Base-by-base conservation (phyloP, 2,329 filamentous ascomycete species). In the Teratosphaeria destructans region DNA sequence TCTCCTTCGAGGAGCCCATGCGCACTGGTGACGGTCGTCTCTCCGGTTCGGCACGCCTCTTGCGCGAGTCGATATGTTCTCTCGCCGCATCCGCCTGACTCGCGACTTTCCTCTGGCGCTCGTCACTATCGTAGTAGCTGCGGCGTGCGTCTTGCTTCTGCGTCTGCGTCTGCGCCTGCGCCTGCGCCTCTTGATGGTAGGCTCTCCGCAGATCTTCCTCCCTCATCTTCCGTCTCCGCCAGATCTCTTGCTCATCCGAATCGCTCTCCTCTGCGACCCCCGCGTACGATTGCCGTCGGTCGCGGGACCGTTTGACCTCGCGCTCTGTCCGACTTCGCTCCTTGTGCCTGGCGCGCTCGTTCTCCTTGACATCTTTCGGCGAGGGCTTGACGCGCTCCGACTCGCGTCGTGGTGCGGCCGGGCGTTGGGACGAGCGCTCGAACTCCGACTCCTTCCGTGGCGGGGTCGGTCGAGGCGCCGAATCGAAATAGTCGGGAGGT, bases 251-350 rank as follows among this genome's bases (percentile, higher is more conserved):
- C 37, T 67, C 64, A 47, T 70, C 68, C 2, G 63, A 63, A 29
- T 67, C 68, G 61, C 70, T 71, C 23, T 66, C 65, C 2, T 64
- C 62, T 2, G 74, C 73, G 52, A 72, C 73, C 16, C 65, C 66
- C n/a, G 71, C 70, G 35, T 71, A 67, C 3, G 67, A 64, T 39
- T 65, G 26, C 61, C 74, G 76, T 35, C 63, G 63, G 11, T 72
- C 73, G 56, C 74, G 71, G 8, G 77, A 74, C 59, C 69, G 68
- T 53, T 71, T 71, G 8, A 71, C 68, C 39, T 78, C 76, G 60
- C 71, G 71, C 54, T 77, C 74, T 56, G 70, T 69, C 54, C 74
- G 72, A 60, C 70, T 72, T 61, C 71, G 70, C 56, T 78, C 75
- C 47, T 70, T 71, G 47, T 75, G 69, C 11, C 71, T 68, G 11